Conservation (phyloP, 2,329 filamentous ascomycete species). For the Xenosphaeropsis pyriputrescens region DNA sequence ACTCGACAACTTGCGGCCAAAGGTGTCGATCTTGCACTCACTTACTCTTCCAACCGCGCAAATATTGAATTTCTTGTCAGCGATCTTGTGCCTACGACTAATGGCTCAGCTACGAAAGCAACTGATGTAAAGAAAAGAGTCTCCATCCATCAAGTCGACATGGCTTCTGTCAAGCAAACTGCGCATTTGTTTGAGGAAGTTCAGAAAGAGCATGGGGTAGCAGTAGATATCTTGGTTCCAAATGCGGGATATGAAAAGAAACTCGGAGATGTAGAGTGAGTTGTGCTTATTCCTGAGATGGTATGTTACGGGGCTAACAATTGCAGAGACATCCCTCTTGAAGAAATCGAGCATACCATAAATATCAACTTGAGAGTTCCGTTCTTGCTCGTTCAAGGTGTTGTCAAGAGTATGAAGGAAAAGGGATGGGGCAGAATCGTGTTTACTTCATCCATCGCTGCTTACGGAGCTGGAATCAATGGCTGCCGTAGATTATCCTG, state of each 20-base stretch:
- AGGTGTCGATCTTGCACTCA: constrained; percentile 40
- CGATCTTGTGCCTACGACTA: constrained; percentile 19
- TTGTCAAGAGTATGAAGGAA: constrained; percentile 20
- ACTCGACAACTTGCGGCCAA: constrained; percentile 36
- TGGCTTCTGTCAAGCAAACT: constrained; percentile 36
- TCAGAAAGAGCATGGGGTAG: constrained; percentile 31
- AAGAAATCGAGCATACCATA: constrained; percentile 13
- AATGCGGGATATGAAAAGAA: constrained; percentile 54
- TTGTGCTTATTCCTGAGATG: constrained; percentile 2
- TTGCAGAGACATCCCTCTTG: constrained; percentile 10
- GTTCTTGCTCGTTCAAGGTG: constrained; percentile 12
- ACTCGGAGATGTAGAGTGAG: constrained; percentile 19
- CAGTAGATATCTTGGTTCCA: constrained; percentile 44
- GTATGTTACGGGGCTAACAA: neutral
- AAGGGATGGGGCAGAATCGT: constrained; percentile 19
- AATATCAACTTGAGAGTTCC: constrained; percentile 13
- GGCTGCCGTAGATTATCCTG: constrained; percentile 10
- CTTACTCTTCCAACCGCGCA: constrained; percentile 34
- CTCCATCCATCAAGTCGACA: constrained; percentile 41
- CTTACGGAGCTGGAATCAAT: constrained; percentile 12
- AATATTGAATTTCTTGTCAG: constrained; percentile 21
- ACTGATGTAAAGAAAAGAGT: constrained; percentile 24
- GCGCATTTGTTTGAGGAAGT: constrained; percentile 38
- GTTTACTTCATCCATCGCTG: constrained; percentile 11
- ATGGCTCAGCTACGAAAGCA: constrained; percentile 7